A percentile compares a stretch with the other conserved stretches of the same genome.
phyloP scores from a whole-genome alignment of 805 yeast genomes.

The Torulaspora maleeae region DNA sequence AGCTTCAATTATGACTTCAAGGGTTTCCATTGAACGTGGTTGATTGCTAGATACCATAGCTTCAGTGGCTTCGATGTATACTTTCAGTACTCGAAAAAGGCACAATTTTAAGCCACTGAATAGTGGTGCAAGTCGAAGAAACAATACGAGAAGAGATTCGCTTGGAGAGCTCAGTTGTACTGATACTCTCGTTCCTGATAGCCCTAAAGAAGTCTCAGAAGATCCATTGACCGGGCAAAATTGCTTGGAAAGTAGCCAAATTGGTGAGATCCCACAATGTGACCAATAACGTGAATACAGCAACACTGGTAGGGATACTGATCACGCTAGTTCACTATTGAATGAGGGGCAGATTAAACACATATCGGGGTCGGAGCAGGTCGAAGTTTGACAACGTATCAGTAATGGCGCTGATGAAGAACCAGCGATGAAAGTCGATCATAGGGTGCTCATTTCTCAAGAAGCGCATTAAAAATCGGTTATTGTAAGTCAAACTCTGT shows the following conservation, averaged over 20 bases:
- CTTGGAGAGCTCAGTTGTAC: slow-evolving; percentile 4
- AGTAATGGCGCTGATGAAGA: not conserved
- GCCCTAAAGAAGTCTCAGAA: not conserved
- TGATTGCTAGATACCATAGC: not conserved
- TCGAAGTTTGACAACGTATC: slow-evolving; percentile 2
- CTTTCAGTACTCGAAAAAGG: slow-evolving; percentile 5
- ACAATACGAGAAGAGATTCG: slow-evolving; percentile 2
- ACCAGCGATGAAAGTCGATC: slow-evolving; percentile 1
- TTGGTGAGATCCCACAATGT: not conserved
- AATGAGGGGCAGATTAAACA: not conserved
- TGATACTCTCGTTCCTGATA: slow-evolving; percentile 5
- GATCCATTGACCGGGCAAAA: slow-evolving; percentile 2
- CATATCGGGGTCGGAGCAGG: not conserved
- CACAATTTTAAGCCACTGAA: slow-evolving; percentile 1
- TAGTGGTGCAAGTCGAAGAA: slow-evolving; percentile 3
- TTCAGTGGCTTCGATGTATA: slow-evolving; percentile 21
- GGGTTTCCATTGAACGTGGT: too few relatives aligned
- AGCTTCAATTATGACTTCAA: too few relatives aligned
- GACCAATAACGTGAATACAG: not conserved
- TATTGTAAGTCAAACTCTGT: slow-evolving; percentile 7
- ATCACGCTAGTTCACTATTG: not conserved
- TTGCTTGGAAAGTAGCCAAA: not conserved
- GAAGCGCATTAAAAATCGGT: not conserved
- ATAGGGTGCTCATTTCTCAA: not conserved
- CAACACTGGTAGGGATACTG: not conserved